Percentiles rank a stretch among this genome's conserved stretches.
These are phyloP conservation scores for Filosporella fistucella DNA, from an alignment of 495 filamentous ascomycete genomes.

Conservation along the genomic window DNA sequence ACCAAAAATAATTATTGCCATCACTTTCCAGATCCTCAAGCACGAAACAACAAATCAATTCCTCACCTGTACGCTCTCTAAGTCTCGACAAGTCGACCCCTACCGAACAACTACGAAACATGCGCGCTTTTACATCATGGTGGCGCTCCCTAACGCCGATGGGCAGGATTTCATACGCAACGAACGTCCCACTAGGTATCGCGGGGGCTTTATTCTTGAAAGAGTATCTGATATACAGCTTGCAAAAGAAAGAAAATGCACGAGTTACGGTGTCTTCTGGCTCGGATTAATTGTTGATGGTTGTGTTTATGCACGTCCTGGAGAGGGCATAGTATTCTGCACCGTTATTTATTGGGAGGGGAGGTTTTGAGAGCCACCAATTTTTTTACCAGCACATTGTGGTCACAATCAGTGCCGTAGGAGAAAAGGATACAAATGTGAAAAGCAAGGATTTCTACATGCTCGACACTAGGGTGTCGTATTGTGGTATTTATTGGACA, in stretches of 20 bases:
- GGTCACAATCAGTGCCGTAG: constrained; percentile 13
- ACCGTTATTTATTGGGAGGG: constrained; percentile 15
- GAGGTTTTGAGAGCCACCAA: constrained; percentile 8
- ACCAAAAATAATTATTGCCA: constrained; percentile 19
- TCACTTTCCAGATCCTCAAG: constrained; percentile 20
- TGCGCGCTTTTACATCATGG: constrained; percentile 21
- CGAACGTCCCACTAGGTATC: constrained; percentile 18
- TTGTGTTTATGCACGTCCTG: constrained; percentile 14
- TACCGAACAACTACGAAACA: constrained; percentile 20
- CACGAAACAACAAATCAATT: constrained; percentile 19
- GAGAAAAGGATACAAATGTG: constrained; percentile 15
- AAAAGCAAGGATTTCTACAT: constrained; percentile 9
- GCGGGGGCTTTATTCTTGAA: constrained; percentile 18
- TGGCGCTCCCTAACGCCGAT: constrained; percentile 19
- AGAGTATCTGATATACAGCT: constrained; percentile 15
- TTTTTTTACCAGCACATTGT: constrained; percentile 9
- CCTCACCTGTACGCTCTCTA: constrained; percentile 19
- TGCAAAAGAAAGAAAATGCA: constrained; percentile 19
- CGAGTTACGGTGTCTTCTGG: constrained; percentile 16
- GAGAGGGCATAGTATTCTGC: constrained; percentile 14
- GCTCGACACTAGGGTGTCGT: constrained; percentile 8
- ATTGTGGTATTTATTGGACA: constrained; percentile 12
- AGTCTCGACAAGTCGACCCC: constrained; percentile 14
- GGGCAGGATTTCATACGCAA: constrained; percentile 19
- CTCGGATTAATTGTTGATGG: constrained; percentile 19